Percentiles rank a stretch among this genome's conserved stretches.
Conservation (phyloP, 2,329 filamentous ascomycete species). For the Botryotinia calthae region DNA sequence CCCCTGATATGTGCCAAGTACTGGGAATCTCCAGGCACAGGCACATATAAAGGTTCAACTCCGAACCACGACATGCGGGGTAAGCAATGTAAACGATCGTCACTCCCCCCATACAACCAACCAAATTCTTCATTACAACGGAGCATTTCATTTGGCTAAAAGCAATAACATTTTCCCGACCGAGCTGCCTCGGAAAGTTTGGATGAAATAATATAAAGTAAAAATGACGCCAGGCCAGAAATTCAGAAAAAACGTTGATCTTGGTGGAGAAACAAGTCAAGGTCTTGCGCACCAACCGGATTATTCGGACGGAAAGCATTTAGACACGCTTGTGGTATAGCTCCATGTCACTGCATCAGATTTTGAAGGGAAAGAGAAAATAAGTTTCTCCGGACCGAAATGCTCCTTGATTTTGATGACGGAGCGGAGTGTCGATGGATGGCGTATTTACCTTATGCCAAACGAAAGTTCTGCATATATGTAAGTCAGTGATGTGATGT, state of each 20-base stretch:
- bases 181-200: background rate
- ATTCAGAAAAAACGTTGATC: background rate
- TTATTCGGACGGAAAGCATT: slow-evolving; percentile 3
- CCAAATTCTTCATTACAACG: background rate
- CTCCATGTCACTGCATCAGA: background rate
- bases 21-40: background rate
- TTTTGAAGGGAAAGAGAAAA: background rate
- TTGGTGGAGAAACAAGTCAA: slow-evolving; percentile 3
- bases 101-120: background rate
- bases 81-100: slow-evolving; percentile 1
- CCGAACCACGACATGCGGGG: slow-evolving; percentile 11
- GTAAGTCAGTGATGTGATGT: background rate
- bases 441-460: background rate
- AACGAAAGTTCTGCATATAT: background rate
- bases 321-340: slow-evolving; percentile 12
- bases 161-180: slow-evolving; percentile 7
- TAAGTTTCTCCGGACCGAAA: slow-evolving; percentile 8
- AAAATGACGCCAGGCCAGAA: slow-evolving; percentile 10
- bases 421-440: background rate
- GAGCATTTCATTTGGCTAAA: slow-evolving; percentile 12
- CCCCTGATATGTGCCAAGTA: background rate
- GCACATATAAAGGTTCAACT: background rate
- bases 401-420: background rate
- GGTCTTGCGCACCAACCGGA: slow-evolving; percentile 20
- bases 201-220: background rate